A percentile compares a stretch with the other conserved stretches of the same genome.
phyloP scores from a whole-genome alignment of 2,329 filamentous ascomycete genomes.

The Fusarium subtropicale region DNA sequence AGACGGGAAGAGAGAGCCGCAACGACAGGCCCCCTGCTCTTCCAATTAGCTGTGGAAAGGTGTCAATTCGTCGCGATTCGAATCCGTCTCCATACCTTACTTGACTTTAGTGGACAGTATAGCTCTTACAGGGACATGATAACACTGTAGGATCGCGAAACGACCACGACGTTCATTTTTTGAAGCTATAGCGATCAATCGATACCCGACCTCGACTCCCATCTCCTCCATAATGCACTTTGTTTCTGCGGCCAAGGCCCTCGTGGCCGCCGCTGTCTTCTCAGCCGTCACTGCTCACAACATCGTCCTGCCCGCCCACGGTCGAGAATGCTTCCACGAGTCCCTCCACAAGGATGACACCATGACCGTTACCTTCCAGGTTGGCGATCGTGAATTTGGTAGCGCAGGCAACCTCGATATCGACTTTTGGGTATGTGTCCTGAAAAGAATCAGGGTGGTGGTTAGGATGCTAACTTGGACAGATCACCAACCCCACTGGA shows the following conservation, averaged over 20 bases:
- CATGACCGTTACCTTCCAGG: constrained; percentile 99
- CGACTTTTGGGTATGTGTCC: constrained; percentile 88
- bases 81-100: constrained; percentile 11
- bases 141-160: constrained; percentile 26
- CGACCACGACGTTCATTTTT: constrained; percentile 31
- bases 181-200: constrained; percentile 17
- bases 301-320: constrained; percentile 93
- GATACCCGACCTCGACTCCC: constrained; percentile 10
- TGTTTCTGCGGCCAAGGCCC: constrained; percentile 55
- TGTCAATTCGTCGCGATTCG: constrained; percentile 48
- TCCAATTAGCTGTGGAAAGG: constrained; percentile 45
- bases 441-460: background rate
- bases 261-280: constrained; percentile 57
- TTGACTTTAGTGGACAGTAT: constrained; percentile 28
- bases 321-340: constrained; percentile 98
- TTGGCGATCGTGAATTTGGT: constrained; percentile 95
- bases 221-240: constrained; percentile 45
- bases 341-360: constrained; percentile 90
- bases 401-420: constrained; percentile 94
- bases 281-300: constrained; percentile 84
- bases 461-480: constrained; percentile 36
- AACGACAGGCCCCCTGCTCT: constrained; percentile 7
- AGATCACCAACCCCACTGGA: constrained; percentile 83
- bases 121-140: constrained; percentile 36
- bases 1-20: constrained; percentile 3